A percentile compares a stretch with the other conserved stretches of the same genome.
phyloP scores from a whole-genome alignment of 176 grass and related monocot species.

The Hordeum vulgare region MorexV3_pseudomolecules_assembly NC_058524.1:502230760-502231259 shows the following conservation, averaged over 20 bases:
- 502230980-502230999: not conserved
- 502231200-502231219: not conserved
- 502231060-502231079: not conserved
- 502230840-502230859: too few species aligned
- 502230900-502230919: not conserved
- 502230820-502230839: not conserved
- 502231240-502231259: not conserved
- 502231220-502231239: not conserved
- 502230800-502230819: not conserved
- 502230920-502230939: not conserved
- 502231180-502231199: not conserved
- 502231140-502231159: not conserved
- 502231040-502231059: not conserved
- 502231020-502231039: not conserved
- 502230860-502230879: not conserved
- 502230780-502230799: not conserved
- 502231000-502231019: not conserved
- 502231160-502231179: not conserved
- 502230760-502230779: not conserved
- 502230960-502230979: not conserved
- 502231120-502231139: not conserved
- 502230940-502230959: not conserved
- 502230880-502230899: not conserved
- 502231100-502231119: conserved; percentile 2
- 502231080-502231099: not conserved